These are phyloP conservation scores for Arthrobotrys conoides DNA, from an alignment of 2,329 filamentous ascomycete genomes.

Conservation along the genomic window DNA sequence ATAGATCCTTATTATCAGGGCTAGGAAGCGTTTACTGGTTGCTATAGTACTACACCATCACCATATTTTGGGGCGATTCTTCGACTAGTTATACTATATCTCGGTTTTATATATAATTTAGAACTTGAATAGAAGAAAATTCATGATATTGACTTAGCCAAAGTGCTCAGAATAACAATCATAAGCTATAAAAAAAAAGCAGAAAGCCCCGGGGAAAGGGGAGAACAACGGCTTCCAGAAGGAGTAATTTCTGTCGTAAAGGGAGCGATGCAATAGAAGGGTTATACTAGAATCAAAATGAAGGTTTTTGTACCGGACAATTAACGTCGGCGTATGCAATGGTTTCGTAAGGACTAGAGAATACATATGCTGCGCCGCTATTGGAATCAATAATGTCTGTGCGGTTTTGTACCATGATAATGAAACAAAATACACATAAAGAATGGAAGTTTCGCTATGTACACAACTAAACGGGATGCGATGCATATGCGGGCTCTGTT, in stretches of 20 bases:
- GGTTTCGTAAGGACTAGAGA: constrained; percentile 19
- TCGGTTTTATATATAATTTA: too few species aligned
- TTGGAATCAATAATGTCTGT: constrained; percentile 19
- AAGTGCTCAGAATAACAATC: constrained; percentile 30
- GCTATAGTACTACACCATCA: too few species aligned
- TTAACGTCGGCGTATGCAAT: constrained; percentile 31
- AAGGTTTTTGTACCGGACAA: constrained; percentile 34
- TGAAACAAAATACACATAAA: constrained; percentile 39
- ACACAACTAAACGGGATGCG: constrained; percentile 38
- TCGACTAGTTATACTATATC: too few species aligned
- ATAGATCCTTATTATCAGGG: too few species aligned
- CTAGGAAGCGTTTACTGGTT: too few species aligned
- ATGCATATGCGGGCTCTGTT: constrained; percentile 39
- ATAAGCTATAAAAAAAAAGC: constrained; percentile 27
- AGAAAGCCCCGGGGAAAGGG: constrained; percentile 7
- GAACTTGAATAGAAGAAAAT: background rate
- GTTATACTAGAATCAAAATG: constrained; percentile 24
- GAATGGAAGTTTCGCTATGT: constrained; percentile 54
- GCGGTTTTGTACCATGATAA: constrained; percentile 14
- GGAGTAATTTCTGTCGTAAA: constrained; percentile 6
- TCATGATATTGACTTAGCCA: constrained; percentile 50
- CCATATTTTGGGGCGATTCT: too few species aligned
- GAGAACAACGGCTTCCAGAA: constrained; percentile 14
- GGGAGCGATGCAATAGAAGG: background rate
- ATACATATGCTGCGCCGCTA: constrained; percentile 24